These are phyloP conservation scores for Trichoderma parareesei DNA, from an alignment of 495 filamentous ascomycete genomes.

Conservation along the genomic window DNA sequence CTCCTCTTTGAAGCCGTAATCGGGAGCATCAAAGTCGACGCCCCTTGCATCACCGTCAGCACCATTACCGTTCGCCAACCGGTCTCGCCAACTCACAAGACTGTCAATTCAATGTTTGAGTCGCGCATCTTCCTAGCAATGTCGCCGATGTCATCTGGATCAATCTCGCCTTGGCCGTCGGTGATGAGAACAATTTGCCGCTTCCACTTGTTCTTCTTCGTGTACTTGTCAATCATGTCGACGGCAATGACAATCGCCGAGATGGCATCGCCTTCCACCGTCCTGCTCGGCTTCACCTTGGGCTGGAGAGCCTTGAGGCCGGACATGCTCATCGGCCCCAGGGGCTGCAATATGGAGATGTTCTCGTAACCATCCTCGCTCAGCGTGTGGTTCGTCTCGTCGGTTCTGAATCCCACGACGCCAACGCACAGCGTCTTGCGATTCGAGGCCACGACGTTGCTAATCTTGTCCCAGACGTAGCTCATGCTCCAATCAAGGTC, in stretches of 20 bases:
- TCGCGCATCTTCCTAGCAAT: slow-evolving; percentile 65
- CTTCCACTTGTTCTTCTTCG: slow-evolving; percentile 84
- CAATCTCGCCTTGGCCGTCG: slow-evolving; percentile 63
- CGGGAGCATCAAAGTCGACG: slow-evolving; percentile 87
- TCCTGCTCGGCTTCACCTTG: slow-evolving; percentile 55
- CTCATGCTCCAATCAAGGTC: slow-evolving; percentile 86
- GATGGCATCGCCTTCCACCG: slow-evolving; percentile 61
- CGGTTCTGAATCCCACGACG: slow-evolving; percentile 75
- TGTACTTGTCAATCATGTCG: slow-evolving; percentile 72
- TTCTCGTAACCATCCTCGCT: slow-evolving; percentile 58
- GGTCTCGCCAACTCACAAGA: slow-evolving; percentile 54
- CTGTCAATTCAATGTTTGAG: slow-evolving; percentile 64
- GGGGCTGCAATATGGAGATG: slow-evolving; percentile 63
- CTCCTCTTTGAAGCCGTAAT: slow-evolving; percentile 90
- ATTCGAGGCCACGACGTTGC: slow-evolving; percentile 68
- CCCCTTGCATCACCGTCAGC: slow-evolving; percentile 46
- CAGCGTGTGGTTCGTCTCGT: slow-evolving; percentile 65
- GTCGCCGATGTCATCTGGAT: slow-evolving; percentile 53
- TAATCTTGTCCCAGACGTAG: slow-evolving; percentile 96
- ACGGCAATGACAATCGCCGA: slow-evolving; percentile 81
- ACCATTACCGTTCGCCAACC: slow-evolving; percentile 19
- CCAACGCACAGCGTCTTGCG: slow-evolving; percentile 75
- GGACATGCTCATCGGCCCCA: slow-evolving; percentile 66
- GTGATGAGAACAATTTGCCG: slow-evolving; percentile 79
- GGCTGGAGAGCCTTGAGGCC: slow-evolving; percentile 56